Percentiles rank a stretch among this genome's conserved stretches.
Evolutionary conservation across 352 stramenopile genomes (phyloP).

Genomic region (Pythium inflatum): DNA sequence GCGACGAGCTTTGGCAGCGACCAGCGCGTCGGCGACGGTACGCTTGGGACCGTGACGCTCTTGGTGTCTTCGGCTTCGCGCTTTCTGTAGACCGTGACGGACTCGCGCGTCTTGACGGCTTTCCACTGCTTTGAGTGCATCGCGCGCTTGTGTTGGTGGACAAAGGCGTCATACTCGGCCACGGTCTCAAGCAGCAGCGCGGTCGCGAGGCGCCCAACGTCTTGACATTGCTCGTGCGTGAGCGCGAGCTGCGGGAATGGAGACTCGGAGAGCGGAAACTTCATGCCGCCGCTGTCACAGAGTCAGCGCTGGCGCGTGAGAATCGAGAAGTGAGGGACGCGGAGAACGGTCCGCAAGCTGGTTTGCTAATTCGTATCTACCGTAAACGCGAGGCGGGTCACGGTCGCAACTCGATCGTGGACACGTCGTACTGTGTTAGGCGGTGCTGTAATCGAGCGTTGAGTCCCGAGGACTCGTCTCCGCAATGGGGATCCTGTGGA

Average conservation of each 20-base stretch:
- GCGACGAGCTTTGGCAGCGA: conserved; percentile 8
- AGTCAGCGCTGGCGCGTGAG: neutral
- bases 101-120: conserved; percentile 14
- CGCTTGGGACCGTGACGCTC: neutral
- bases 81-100: conserved; percentile 9
- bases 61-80: neutral
- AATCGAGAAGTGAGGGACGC: neutral
- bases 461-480: too few relatives aligned
- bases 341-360: too few relatives aligned
- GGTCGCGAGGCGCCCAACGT: conserved; percentile 8
- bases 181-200: conserved; percentile 2
- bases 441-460: too few relatives aligned
- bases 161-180: conserved; percentile 9
- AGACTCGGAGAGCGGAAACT: conserved; percentile 1
- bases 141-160: neutral
- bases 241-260: conserved; percentile 19
- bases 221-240: neutral
- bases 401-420: too few relatives aligned
- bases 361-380: too few relatives aligned
- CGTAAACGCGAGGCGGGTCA: too few relatives aligned
- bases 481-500: too few relatives aligned
- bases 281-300: conserved; percentile 7
- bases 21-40: neutral
- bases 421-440: too few relatives aligned
- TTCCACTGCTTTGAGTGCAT: conserved; percentile 18